A percentile compares a stretch with the other conserved stretches of the same genome.
phyloP scores from a whole-genome alignment of 2,329 filamentous ascomycete species.

The Pseudopyricularia javanii region DNA sequence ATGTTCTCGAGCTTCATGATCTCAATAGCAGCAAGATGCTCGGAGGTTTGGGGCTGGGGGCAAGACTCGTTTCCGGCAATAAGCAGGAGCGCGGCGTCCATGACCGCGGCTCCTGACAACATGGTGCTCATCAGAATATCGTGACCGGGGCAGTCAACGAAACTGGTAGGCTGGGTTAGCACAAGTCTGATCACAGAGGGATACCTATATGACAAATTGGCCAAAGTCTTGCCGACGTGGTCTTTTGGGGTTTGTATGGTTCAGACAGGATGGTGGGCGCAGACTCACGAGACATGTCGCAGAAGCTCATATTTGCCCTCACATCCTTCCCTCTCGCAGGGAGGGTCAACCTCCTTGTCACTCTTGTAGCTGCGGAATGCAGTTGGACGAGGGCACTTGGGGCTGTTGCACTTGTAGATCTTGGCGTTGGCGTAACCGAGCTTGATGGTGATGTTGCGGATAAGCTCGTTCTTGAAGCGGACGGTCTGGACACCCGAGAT shows the following conservation, averaged over 20 bases:
- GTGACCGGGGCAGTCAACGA: slow-evolving; percentile 98
- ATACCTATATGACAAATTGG: too few relatives aligned
- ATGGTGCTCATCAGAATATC: slow-evolving; percentile 99
- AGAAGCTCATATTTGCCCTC: slow-evolving; percentile 75
- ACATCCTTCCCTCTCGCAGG: slow-evolving; percentile 90
- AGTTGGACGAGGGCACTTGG: slow-evolving; percentile 79
- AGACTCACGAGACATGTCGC: slow-evolving; percentile 78
- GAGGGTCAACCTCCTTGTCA: slow-evolving; percentile 95
- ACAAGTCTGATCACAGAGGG: not conserved
- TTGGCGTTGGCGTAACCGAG: slow-evolving; percentile 98
- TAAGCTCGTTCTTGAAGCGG: slow-evolving; percentile 98
- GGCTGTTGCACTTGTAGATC: slow-evolving; percentile 96
- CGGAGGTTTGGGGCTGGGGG: slow-evolving; percentile 95
- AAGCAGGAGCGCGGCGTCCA: slow-evolving; percentile 92
- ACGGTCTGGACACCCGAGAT: slow-evolving; percentile 98
- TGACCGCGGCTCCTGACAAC: slow-evolving; percentile 98
- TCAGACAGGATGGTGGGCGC: not conserved
- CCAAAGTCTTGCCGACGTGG: too few relatives aligned
- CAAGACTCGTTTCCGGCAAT: slow-evolving; percentile 98
- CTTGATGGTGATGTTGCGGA: slow-evolving; percentile 99
- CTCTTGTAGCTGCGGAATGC: slow-evolving; percentile 98
- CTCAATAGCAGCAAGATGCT: slow-evolving; percentile 97
- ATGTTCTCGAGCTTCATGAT: slow-evolving; percentile 99
- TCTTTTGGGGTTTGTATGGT: not conserved
- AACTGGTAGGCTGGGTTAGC: slow-evolving; percentile 34